phyloP scores from a whole-genome alignment of 495 filamentous ascomycete species.

The Aspergillus coremiiformis region DNA sequence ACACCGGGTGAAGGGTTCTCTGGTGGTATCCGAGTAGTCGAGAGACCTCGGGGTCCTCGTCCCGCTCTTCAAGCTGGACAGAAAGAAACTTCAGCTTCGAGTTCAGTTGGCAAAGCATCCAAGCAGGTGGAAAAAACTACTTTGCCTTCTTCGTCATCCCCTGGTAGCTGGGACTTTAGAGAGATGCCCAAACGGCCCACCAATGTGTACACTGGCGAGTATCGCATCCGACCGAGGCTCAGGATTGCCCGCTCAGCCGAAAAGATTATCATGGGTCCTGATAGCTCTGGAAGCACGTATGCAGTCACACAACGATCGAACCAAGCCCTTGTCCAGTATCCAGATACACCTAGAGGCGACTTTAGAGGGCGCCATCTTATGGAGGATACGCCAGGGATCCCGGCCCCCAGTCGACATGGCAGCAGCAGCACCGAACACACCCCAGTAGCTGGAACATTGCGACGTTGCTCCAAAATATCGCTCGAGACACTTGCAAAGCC shows the following conservation, averaged over 20 bases:
- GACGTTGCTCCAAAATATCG: constrained; percentile 10
- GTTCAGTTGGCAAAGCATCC: background rate
- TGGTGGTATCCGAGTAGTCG: constrained; percentile 2
- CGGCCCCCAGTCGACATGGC: background rate
- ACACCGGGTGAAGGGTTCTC: background rate
- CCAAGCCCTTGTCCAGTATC: background rate
- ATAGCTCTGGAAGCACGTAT: background rate
- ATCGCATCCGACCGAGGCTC: constrained; percentile 23
- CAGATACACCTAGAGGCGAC: background rate
- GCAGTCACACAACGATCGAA: constrained; percentile 1
- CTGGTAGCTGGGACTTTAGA: constrained; percentile 5
- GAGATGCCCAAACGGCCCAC: constrained; percentile 7
- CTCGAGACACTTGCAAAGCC: constrained; percentile 4
- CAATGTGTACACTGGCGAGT: constrained; percentile 20
- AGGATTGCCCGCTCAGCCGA: constrained; percentile 30
- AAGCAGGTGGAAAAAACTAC: background rate
- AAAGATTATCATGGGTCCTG: constrained; percentile 27
- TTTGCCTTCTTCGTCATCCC: constrained; percentile 6
- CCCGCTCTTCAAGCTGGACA: constrained; percentile 2
- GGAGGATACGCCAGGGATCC: background rate
- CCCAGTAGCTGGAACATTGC: constrained; percentile 2
- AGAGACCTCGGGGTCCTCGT: constrained; percentile 10
- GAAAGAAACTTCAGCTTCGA: background rate
- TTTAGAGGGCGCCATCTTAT: background rate
- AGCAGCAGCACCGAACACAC: background rate